Base-by-base conservation (phyloP, 768 basidiomycete species). In the Psilocybe tampanensis region DNA sequence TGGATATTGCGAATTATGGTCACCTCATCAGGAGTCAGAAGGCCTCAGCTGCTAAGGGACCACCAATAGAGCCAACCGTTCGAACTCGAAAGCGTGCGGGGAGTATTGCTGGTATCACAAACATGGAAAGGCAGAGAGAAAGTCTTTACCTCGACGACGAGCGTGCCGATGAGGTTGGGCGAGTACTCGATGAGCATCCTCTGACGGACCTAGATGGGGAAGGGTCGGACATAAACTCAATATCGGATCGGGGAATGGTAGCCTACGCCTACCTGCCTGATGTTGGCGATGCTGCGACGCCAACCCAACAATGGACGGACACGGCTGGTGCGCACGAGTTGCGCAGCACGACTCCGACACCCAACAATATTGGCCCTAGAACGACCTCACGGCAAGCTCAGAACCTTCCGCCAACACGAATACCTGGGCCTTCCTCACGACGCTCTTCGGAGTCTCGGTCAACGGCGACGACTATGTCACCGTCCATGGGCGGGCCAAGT, bases 1-100 rank as follows among this genome's bases (percentile, higher is more conserved):
- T 94, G 52, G 90, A 93, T 64, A 93, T 93, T 57, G 91, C 91
- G 49, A 92, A 87, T 72, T 92, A 89, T 63, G 91, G 92, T 1
- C 89, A 94, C 66, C 77, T 74, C 41, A 72, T 87, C 45, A 64
- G 61, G 36, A 68, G 62, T 22, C 68, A 75, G 59, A 70, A 76
- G 59, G 42, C 58, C 43, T 47, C 68, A 54, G 45, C 68, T 61
- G 64, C 49, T 56, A 61, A 60, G 58, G 66, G 55, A 52, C 62
- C 47, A 19, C 60, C 56, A 17, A 43, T 60, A 55, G 58, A 73
- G 64, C 60, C 67, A 56, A 47, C 58, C 39, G 47, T 64, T 33
- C 68, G 70, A 51, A 67, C 72, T 56, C 74, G 87, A 61, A 84
- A 81, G 64, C 75, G 91, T 51, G 88, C 89, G 15, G 90, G 82